Percentiles rank a stretch among this genome's conserved stretches.
Conservation (phyloP, 169 alveolate genomes). For the Amoebophrya sp. region DNA sequence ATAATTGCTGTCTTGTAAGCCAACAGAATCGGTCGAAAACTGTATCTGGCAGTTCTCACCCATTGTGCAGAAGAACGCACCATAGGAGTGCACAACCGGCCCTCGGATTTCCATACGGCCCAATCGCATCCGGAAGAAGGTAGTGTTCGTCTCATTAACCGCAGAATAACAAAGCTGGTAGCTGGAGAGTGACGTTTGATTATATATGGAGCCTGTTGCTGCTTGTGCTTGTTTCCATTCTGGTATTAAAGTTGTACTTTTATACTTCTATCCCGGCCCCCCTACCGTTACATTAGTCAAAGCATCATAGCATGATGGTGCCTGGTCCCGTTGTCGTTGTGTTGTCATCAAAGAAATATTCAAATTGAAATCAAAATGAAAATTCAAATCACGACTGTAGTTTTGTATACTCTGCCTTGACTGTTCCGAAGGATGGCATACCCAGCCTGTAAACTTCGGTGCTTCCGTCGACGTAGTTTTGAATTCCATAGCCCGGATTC, state of each 20-base stretch:
- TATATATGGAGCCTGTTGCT: no score
- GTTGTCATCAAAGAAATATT: no score
- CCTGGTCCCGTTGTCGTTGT: no score
- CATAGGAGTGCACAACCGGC: background rate
- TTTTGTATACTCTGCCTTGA: background rate
- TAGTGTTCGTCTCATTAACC: background rate
- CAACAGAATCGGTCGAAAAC: background rate
- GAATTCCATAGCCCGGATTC: background rate
- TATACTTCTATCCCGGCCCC: no score
- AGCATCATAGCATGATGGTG: no score
- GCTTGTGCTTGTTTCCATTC: no score
- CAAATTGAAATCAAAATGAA: no score
- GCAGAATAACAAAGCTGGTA: background rate
- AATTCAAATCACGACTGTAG: no score
- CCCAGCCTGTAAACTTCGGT: background rate
- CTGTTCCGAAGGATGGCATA: background rate
- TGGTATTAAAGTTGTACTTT: no score
- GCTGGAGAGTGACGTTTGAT: no score
- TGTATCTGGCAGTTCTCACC: background rate
- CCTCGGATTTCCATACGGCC: background rate
- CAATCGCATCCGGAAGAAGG: background rate
- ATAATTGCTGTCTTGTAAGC: background rate
- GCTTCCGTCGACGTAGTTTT: background rate
- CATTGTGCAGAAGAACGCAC: background rate
- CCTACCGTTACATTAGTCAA: no score